These are phyloP conservation scores for Hysterangium stoloniferum DNA, from an alignment of 768 basidiomycete genomes.

Conservation along the genomic window DNA sequence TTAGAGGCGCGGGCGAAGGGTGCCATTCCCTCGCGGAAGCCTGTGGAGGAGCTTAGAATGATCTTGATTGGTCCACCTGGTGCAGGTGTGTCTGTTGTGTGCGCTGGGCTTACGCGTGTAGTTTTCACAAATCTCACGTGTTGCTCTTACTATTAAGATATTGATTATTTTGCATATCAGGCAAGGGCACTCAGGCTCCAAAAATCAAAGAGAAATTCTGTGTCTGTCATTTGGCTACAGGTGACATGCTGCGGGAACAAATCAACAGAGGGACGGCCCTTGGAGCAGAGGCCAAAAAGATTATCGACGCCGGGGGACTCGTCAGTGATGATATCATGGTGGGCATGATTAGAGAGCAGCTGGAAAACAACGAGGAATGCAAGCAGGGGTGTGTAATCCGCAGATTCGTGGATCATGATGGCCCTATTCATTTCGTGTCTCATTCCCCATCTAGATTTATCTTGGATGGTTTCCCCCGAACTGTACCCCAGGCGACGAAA, in stretches of 20 bases:
- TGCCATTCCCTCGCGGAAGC: conserved; percentile 29
- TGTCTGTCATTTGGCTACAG: conserved; percentile 96
- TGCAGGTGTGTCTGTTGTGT: conserved; percentile 58
- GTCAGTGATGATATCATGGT: conserved; percentile 97
- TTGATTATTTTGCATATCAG: conserved; percentile 31
- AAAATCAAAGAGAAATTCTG: conserved; percentile 88
- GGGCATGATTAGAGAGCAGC: conserved; percentile 92
- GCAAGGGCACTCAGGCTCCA: conserved; percentile 98
- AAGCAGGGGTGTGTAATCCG: conserved; percentile 77
- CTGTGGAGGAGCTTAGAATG: conserved; percentile 75
- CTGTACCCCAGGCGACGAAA: conserved; percentile 93
- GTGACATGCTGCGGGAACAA: conserved; percentile 97
- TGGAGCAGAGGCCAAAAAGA: conserved; percentile 89
- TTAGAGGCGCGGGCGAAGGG: conserved; percentile 67
- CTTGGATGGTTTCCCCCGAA: conserved; percentile 98
- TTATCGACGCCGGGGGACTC: conserved; percentile 95
- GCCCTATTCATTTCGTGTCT: not conserved
- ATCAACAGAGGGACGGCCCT: conserved; percentile 80
- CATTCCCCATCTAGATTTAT: conserved; percentile 64
- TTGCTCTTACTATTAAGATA: not conserved
- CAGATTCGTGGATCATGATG: not conserved
- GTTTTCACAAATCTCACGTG: not conserved
- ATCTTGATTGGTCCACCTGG: conserved; percentile 96
- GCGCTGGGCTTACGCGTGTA: not conserved
- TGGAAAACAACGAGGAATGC: conserved; percentile 88